These are phyloP conservation scores for Buddleja alternifolia DNA, from an alignment of 257 asterid genomes.

Conservation along the genomic window DNA sequence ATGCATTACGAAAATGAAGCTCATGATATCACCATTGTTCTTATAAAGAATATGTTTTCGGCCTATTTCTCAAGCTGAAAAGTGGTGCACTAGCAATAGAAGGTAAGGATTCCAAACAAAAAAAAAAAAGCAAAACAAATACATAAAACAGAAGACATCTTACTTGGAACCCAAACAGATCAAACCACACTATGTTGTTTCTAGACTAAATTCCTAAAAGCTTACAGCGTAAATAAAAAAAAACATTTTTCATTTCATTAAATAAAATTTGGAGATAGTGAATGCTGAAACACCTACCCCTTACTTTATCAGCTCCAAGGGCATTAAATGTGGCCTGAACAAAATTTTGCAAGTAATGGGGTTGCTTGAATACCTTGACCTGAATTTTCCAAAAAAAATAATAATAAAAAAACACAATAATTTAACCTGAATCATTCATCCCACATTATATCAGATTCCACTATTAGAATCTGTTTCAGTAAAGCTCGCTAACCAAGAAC, in stretches of 20 bases:
- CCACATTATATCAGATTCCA: slow-evolving; percentile 34
- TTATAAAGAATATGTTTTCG: neutral
- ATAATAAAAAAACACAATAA: too few species aligned
- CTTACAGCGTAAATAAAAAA: neutral
- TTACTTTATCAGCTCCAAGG: slow-evolving; percentile 78
- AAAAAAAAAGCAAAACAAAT: neutral
- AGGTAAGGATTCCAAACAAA: neutral
- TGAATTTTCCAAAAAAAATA: too few species aligned
- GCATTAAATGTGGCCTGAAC: slow-evolving; percentile 91
- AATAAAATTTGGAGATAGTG: slow-evolving; percentile 16
- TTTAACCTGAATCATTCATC: slow-evolving; percentile 71
- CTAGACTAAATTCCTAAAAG: neutral
- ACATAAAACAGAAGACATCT: neutral
- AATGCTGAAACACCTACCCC: slow-evolving; percentile 52
- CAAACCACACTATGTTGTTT: neutral
- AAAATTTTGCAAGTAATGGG: slow-evolving; percentile 86
- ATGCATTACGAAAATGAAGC: neutral
- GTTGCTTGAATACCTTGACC: slow-evolving; percentile 86
- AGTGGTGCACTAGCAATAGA: neutral
- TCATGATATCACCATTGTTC: neutral
- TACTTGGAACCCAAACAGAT: neutral
- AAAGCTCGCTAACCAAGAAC: neutral
- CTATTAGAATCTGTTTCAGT: slow-evolving; percentile 1
- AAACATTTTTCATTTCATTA: slow-evolving; percentile 2
- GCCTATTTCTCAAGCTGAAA: neutral